Evolutionary conservation across 2,329 filamentous ascomycete species (phyloP), one percentile per base, ranked within the genome.

Genomic region (Trichoderma guizhouense): DNA sequence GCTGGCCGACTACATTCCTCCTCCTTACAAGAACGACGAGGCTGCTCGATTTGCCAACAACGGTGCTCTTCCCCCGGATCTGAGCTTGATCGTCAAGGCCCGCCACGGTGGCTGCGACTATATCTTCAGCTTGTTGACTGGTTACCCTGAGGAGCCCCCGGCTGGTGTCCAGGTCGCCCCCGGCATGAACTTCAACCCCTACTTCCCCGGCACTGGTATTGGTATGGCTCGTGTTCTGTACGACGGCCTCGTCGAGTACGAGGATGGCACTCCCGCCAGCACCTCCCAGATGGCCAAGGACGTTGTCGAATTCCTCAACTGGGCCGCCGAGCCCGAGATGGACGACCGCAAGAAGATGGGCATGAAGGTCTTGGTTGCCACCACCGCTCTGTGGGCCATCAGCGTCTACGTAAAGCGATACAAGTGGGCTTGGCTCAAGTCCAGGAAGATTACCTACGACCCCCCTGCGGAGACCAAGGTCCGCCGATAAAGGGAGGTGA

Each of bases 251-350:
- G 96, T 99, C 75, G 96, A 99, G 84, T 99, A 98, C 86, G 96
- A 99, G 83, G 96, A 99, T 77, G 94, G 89, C 75, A 99, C 96
- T 55, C 93, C 94, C 67, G 96, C 96, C 64, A 93, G 95, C 74
- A 94, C 94, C 76, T 98, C 95, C 75, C 96, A 99, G 87, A 99
- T 99, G 96, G 96, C 96, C 84, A 99, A 99, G 91, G 96, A 99
- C 79, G 96, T 99, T 73, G 91, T 93, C 73, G 96, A 99, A 86
- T 99, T 99, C 88, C 89, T 99, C 81, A 98, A 99, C 91, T 99
- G 96, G 96, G 89, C 96, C 69, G 95, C 96, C 72, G 96, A 99
- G 87, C 96, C 96, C 63, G 96, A 99, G 88, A 97, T 98, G 94
- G 96, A 99, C 81, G 92, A 98, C 82, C 93, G 96, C 82, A 99